A percentile compares a stretch with the other conserved stretches of the same genome.
Conservation (phyloP, 305 asterid genomes). For the Fraxinus velutina region DNA sequence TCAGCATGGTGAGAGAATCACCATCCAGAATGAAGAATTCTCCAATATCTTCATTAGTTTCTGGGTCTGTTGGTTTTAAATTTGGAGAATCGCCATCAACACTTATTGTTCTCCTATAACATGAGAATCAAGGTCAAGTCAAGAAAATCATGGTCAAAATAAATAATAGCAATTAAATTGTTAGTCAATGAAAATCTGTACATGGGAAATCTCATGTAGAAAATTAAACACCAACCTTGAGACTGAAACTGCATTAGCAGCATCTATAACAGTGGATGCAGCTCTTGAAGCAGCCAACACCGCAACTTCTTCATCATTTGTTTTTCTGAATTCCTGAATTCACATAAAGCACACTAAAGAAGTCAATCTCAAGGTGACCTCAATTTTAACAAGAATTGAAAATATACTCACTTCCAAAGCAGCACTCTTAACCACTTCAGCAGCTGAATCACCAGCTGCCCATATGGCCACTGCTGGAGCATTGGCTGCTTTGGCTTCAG, state of each 20-base stretch:
- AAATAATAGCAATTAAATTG: background rate
- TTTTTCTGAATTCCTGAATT: slow-evolving; percentile 65
- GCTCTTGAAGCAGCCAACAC: slow-evolving; percentile 85
- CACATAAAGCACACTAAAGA: slow-evolving; percentile 2
- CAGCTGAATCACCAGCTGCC: slow-evolving; percentile 98
- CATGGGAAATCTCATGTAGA: slow-evolving; percentile 14
- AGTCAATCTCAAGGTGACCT: background rate
- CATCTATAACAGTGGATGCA: slow-evolving; percentile 88
- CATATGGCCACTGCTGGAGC: slow-evolving; percentile 81
- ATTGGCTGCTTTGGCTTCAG: slow-evolving; percentile 90
- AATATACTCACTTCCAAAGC: slow-evolving; percentile 67
- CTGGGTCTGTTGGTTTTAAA: slow-evolving; percentile 54
- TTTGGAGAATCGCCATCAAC: slow-evolving; percentile 47
- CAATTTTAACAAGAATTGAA: slow-evolving; percentile 16
- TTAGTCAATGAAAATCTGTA: slow-evolving; percentile 6
- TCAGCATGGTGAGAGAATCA: slow-evolving; percentile 64
- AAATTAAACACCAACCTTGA: slow-evolving; percentile 53
- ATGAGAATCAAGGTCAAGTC: slow-evolving; percentile 4
- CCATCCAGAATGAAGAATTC: slow-evolving; percentile 61
- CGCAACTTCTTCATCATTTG: slow-evolving; percentile 86
- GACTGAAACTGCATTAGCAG: slow-evolving; percentile 66
- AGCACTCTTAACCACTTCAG: slow-evolving; percentile 89
- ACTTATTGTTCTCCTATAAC: slow-evolving; percentile 48
- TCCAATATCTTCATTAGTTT: slow-evolving; percentile 51
- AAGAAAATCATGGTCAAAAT: slow-evolving; percentile 3